Evolutionary conservation across 345 rosid genomes (phyloP).

Genomic region (Nephelium lappaceum): DNA sequence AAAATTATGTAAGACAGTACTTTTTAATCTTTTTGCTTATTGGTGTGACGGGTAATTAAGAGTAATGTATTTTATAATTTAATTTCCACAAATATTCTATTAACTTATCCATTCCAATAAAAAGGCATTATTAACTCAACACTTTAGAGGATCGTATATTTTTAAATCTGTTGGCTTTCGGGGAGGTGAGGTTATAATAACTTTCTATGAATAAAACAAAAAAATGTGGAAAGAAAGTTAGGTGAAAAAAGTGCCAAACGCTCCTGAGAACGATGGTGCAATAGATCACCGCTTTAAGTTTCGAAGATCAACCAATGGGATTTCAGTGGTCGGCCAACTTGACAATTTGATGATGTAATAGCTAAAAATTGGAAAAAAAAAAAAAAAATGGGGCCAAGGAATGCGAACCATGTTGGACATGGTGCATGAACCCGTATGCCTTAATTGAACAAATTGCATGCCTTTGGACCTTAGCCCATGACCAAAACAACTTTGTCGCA

Average conservation of each 20-base stretch:
- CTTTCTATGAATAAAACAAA: neutral
- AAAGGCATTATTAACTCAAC: too few species aligned
- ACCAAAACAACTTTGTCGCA: neutral
- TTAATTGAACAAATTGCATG: neutral
- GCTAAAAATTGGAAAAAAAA: neutral
- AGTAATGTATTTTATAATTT: neutral
- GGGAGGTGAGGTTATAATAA: neutral
- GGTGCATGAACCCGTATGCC: conserved; percentile 36
- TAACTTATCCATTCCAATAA: neutral
- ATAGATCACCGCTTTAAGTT: neutral
- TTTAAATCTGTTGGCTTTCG: neutral
- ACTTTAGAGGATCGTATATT: neutral
- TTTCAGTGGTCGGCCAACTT: neutral
- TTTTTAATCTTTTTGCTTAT: too few species aligned
- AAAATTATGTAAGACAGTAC: neutral
- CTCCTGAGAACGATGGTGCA: neutral
- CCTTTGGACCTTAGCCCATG: neutral
- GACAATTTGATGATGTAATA: conserved; percentile 4
- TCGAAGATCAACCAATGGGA: neutral
- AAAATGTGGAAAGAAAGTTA: neutral
- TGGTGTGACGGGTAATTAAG: neutral
- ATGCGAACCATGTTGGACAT: neutral
- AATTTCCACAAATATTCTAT: neutral
- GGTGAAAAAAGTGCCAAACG: neutral
- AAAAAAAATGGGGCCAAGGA: conserved; percentile 19